Evolutionary conservation across 2,329 filamentous ascomycete genomes (phyloP).

Genomic region (Didymellaceae sp.): DNA sequence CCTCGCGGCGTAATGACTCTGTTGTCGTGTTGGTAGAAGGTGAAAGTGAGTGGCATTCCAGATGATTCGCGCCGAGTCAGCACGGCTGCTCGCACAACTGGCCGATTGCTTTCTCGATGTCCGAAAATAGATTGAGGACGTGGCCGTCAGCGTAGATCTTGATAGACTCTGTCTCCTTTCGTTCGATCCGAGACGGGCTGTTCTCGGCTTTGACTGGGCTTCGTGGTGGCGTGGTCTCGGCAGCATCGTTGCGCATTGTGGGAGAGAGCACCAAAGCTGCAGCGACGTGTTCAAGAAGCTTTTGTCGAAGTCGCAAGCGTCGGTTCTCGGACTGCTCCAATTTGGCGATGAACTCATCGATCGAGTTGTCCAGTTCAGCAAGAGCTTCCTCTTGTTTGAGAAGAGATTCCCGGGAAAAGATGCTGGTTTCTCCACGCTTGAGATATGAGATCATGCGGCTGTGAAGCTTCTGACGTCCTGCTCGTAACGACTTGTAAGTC

Average conservation of each 20-base stretch:
- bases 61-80: constrained; percentile 23
- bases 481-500: constrained; percentile 75
- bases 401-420: constrained; percentile 76
- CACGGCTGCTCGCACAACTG: constrained; percentile 52
- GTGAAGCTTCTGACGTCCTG: constrained; percentile 79
- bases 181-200: constrained; percentile 41
- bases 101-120: constrained; percentile 52
- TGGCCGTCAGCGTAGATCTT: constrained; percentile 53
- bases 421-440: constrained; percentile 71
- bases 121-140: constrained; percentile 50
- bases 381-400: constrained; percentile 82
- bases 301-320: constrained; percentile 76
- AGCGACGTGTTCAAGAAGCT: constrained; percentile 81
- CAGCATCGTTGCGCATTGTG: constrained; percentile 33
- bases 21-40: constrained; percentile 17
- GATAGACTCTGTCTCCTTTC: constrained; percentile 52
- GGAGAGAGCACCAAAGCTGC: constrained; percentile 61
- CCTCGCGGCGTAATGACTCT: constrained; percentile 20
- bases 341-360: constrained; percentile 81
- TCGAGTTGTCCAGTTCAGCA: constrained; percentile 75
- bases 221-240: constrained; percentile 47
- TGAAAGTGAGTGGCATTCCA: constrained; percentile 15
- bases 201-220: constrained; percentile 47
- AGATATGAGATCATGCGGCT: constrained; percentile 79
- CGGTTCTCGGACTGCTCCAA: constrained; percentile 82